Base-by-base conservation (phyloP, 2,329 filamentous ascomycete genomes). In the Cryoendolithus antarcticus region DNA sequence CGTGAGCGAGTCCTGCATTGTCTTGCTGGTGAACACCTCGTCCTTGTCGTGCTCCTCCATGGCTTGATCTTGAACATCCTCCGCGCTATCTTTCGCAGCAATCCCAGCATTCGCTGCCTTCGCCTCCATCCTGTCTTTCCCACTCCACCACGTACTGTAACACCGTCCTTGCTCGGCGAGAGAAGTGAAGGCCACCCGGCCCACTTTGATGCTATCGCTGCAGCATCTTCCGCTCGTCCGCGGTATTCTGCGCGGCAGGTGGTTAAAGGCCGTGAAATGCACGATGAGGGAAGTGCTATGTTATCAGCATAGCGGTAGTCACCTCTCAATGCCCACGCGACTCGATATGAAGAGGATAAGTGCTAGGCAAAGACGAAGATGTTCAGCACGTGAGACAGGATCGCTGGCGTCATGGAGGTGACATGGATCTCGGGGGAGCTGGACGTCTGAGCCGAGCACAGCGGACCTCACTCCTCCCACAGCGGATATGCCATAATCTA, bases 191-290 rank as follows among this genome's bases (percentile, higher is more conserved):
- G 63, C 65, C 63, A 54, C 63, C 61, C 65, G 62, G 63, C 64
- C 60, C 37, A 54, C 44, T 34, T 44, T 35, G 43, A 51, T 58
- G 61, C 56, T 67, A 69, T 61, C 64, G 54, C 40, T 31, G 44
- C 44, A 54, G 55, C 65, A 68, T 68, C 35, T 43, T 46, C 43
- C 41, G 40, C 42, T 48, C 42, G 50, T 54, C 57, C 60, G 53
- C 41, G 53, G 56, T 65, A 63, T 66, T 54, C 62, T 58, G 55
- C 62, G 62, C 59, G 63, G 63, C 51, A 68, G 62, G 59, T 61
- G 59, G 57, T 61, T 53, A 41, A 66, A 47, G 53, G 55, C 43
- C 59, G 55, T 49, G 57, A 57, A 54, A 67, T 63, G 64, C 65
- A 69, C 64, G 31, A 56, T 67, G 62, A 59, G 40, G 37, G 41